Conservation (phyloP, 2,329 filamentous ascomycete genomes). For the Pseudopyrenochaeta lycopersici region DNA sequence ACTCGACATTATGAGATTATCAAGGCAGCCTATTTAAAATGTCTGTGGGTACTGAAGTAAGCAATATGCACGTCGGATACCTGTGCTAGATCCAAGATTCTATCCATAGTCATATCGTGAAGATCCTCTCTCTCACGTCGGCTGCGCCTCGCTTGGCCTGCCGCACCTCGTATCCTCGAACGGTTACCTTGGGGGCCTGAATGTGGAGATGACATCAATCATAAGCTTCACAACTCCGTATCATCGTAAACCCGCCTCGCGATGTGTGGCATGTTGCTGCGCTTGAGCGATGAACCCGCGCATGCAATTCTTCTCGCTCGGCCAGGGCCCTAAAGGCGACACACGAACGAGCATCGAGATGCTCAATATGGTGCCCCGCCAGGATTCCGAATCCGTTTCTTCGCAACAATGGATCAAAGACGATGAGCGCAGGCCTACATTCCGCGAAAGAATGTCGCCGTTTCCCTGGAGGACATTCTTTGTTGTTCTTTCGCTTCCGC, state of each 20-base stretch:
- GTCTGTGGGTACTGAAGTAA: no score
- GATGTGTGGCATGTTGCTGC: slow-evolving; percentile 2
- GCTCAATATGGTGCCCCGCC: slow-evolving; percentile 6
- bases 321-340: slow-evolving; percentile 9
- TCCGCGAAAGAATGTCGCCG: slow-evolving; percentile 15
- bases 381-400: background rate
- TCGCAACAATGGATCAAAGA: background rate
- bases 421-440: slow-evolving; percentile 3
- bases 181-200: slow-evolving; percentile 16
- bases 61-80: no score
- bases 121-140: background rate
- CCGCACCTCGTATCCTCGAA: slow-evolving; percentile 6
- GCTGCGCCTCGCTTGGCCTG: slow-evolving; percentile 28
- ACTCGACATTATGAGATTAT: no score
- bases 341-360: slow-evolving; percentile 12
- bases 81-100: background rate
- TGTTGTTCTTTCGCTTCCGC: slow-evolving; percentile 25
- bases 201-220: background rate
- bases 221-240: background rate
- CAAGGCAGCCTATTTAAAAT: no score
- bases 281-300: slow-evolving; percentile 1
- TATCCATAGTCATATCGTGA: slow-evolving; percentile 2
- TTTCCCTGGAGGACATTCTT: slow-evolving; percentile 35
- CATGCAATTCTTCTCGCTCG: slow-evolving; percentile 11
- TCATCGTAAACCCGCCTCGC: background rate